Conservation (phyloP, 1,139 yeast genomes). For the Yarrowia galli region DNA sequence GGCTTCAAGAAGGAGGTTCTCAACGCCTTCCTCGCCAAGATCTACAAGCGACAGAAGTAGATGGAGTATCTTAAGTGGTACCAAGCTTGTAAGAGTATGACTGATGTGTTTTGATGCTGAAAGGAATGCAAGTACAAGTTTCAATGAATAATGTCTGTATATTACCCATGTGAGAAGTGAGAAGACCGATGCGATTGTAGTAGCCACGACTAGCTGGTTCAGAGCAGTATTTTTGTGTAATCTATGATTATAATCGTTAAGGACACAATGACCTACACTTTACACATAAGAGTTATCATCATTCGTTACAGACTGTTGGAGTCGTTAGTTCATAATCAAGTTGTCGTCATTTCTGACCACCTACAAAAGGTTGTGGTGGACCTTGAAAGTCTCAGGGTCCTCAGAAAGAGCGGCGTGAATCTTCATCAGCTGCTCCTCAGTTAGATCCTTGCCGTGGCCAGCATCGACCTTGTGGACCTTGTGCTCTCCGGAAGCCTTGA, state of each 20-base stretch:
- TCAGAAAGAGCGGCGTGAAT: conserved; percentile 17
- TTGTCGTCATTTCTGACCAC: neutral
- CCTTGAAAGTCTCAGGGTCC: conserved; percentile 3
- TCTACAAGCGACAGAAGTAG: conserved; percentile 91
- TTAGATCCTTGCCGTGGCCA: neutral
- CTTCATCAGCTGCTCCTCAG: conserved; percentile 14
- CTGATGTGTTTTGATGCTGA: no score
- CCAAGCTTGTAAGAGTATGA: neutral
- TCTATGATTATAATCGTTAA: no score
- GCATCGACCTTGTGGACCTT: neutral
- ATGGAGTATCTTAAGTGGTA: no score
- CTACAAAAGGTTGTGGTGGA: conserved; percentile 1
- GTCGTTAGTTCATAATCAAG: conserved; percentile 9
- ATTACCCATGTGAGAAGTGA: no score
- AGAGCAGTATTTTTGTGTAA: no score
- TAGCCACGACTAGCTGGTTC: no score
- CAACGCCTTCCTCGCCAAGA: conserved; percentile 82
- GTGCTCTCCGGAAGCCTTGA: neutral
- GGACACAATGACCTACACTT: no score
- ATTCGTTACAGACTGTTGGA: conserved; percentile 37
- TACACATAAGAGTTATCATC: conserved; percentile 20
- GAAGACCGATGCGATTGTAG: no score
- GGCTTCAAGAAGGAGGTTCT: conserved; percentile 91
- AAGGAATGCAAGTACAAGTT: no score
- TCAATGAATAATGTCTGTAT: neutral